phyloP scores from a whole-genome alignment of 352 stramenopile genomes.

The Phytophthora europaea region DNA sequence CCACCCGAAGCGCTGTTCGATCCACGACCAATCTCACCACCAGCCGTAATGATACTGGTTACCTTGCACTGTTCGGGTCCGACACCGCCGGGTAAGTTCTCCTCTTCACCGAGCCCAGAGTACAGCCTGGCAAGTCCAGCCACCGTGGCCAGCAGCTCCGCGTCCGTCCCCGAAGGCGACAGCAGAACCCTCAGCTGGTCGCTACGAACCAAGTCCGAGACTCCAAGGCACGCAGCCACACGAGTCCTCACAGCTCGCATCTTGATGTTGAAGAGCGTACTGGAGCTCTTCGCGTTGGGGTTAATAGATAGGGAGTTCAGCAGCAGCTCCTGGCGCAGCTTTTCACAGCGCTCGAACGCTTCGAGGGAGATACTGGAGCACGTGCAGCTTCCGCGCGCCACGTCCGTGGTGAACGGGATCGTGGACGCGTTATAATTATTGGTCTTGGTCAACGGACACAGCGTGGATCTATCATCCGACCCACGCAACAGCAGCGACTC shows the following conservation, averaged over 20 bases:
- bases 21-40: constrained; percentile 87
- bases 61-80: constrained; percentile 59
- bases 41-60: constrained; percentile 85
- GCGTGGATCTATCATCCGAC: constrained; percentile 86
- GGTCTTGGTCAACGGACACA: constrained; percentile 80
- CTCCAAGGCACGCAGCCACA: constrained; percentile 64
- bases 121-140: constrained; percentile 74
- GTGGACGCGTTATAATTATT: constrained; percentile 93
- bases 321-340: constrained; percentile 77
- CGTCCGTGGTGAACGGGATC: constrained; percentile 67
- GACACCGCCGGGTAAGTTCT: constrained; percentile 34
- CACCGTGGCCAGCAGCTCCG: constrained; percentile 84
- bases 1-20: constrained; percentile 80
- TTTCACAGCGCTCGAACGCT: constrained; percentile 74
- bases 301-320: constrained; percentile 88
- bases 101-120: constrained; percentile 48
- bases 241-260: constrained; percentile 66
- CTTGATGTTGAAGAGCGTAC: constrained; percentile 74
- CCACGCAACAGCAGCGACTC: constrained; percentile 86
- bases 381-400: constrained; percentile 86
- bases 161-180: constrained; percentile 88
- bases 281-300: constrained; percentile 76
- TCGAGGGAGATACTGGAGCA: constrained; percentile 82
- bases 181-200: constrained; percentile 70
- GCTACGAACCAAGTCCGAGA: constrained; percentile 62